Evolutionary conservation across 768 basidiomycete genomes (phyloP), one percentile per base, ranked within the genome.

Genomic region (Auriscalpium microsporum): DNA sequence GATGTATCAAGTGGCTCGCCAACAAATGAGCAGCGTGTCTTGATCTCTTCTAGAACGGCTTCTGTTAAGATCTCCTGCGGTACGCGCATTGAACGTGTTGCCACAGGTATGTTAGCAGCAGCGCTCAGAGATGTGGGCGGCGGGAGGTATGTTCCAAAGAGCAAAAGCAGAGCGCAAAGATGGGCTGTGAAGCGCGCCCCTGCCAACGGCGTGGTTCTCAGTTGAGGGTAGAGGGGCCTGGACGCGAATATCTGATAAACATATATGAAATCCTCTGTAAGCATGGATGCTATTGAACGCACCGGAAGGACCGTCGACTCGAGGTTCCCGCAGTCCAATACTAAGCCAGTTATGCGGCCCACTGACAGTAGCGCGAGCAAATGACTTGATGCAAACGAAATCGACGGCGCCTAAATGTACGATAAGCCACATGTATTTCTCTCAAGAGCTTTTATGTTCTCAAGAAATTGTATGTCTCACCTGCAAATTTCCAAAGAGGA

Each of bases 331-430:
- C 85, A 86, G 65, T 99, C 96, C 2, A 98, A 72, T 1, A 98
- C 95, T 13, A 99, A 80, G 7, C 95, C 96, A 1, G 94, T 94
- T 61, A 94, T 87, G 56, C 90, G 77, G 10, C 96, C 96, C 8
- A 84, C 82, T 2, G 93, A 84, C 57, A 96, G 76, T 13, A 98
- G 73, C 4, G 93, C 81, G 16, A 97, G 79, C 0, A 98, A 72
- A 62, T 91, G 91, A 54, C 90, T 87, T 14, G 90, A 86, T 1
- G 90, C 87, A 70, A 98, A 99, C 2, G 93, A 95, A 60, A 99
- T 78, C 8, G 91, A 93, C 8, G 94, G 95, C 33, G 96, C 88
- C 93, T 96, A 66, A 23, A 28, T 28, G 28, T 28, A 28, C 28
- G 7, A 28, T 28, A 4, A 28, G 28, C 28, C 28, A 28, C 28